Base-by-base conservation (phyloP, 106 monocot genomes). In the Chionographis japonica region DNA sequence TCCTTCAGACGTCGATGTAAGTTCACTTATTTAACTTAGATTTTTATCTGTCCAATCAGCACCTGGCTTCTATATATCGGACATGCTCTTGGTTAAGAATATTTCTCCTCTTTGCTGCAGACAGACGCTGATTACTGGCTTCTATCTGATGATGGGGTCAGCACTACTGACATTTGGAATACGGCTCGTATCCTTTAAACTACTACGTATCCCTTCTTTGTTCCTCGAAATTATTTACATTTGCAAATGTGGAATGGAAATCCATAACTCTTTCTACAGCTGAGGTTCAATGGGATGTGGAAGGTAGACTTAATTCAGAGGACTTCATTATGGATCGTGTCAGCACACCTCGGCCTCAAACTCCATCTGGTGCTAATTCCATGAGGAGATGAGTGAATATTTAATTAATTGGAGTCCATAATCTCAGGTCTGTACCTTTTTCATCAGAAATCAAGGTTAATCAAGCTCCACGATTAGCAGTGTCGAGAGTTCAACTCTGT, bases 101-200 rank as follows among this genome's bases (percentile, higher is more conserved):
- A 19, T 10, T 3, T 62, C 14, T 13, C 12, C 35, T 65, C 40
- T 69, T 6, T 57, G 66, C 54, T 74, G 74, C 79, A 90, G 89
- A 72, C 77, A 12, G 77, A 85, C 67, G 74, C 82, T 53, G 85
- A 85, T 80, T 90, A 85, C 71, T 85, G 85, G 85, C 85, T 90
- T 74, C 72, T 80, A 53, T 83, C 83, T 12, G 82, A 85, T 63
- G 61, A 74, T 39, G 82, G 73, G 6, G 76, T 90, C 56, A 82
- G 82, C 74, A 80, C 85, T 20, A 77, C 82, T 40, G 85, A 90
- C 58, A 75, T 86, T 74, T 82, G 86, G 86, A 78, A 66, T 40
- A 65, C 79, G 41, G 68, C 76, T 50, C 70, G 86, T 79, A 83
- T 79, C 79, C 82, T 80, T 68, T 18, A 37, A 51, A 67, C 4